phyloP scores from a whole-genome alignment of 768 basidiomycete species.

The Basidioascus undulatus region DNA sequence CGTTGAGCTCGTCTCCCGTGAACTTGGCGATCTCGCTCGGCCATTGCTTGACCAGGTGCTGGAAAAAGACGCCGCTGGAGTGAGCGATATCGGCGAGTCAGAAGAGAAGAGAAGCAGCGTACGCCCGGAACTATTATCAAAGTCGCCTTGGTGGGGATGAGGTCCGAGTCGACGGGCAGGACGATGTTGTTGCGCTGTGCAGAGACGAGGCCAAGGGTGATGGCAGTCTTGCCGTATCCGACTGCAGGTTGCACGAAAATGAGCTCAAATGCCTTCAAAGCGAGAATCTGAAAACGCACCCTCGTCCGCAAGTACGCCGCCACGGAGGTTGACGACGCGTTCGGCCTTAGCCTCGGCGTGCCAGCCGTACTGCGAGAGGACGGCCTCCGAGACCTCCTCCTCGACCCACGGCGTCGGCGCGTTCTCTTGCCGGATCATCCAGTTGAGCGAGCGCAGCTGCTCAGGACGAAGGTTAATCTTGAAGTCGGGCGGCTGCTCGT shows the following conservation, averaged over 20 bases:
- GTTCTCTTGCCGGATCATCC: slow-evolving; percentile 74
- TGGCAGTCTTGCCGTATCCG: slow-evolving; percentile 91
- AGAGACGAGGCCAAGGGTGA: slow-evolving; percentile 70
- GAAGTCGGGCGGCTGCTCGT: slow-evolving; percentile 59
- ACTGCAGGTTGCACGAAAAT: slow-evolving; percentile 21
- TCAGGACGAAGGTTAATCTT: slow-evolving; percentile 48
- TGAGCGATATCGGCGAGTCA: neutral
- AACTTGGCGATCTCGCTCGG: slow-evolving; percentile 66
- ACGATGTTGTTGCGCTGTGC: slow-evolving; percentile 21
- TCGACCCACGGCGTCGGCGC: slow-evolving; percentile 51
- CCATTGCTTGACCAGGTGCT: slow-evolving; percentile 80
- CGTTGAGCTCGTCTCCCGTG: slow-evolving; percentile 32
- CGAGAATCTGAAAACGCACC: neutral
- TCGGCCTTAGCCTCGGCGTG: slow-evolving; percentile 78
- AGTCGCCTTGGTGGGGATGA: slow-evolving; percentile 55
- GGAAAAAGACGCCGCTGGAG: slow-evolving; percentile 12
- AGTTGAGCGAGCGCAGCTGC: slow-evolving; percentile 67
- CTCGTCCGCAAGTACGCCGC: slow-evolving; percentile 82
- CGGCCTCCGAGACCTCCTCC: slow-evolving; percentile 81
- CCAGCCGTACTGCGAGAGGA: slow-evolving; percentile 69
- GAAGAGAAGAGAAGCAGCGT: neutral
- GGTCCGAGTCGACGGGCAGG: slow-evolving; percentile 24
- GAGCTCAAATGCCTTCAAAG: neutral
- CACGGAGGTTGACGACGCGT: slow-evolving; percentile 45
- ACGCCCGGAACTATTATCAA: slow-evolving; percentile 54